Percentiles rank a stretch among this genome's conserved stretches.
These are phyloP conservation scores for Ganoderma lingzhi DNA, from an alignment of 1,284 basidiomycete species.

Conservation along the genomic window DNA sequence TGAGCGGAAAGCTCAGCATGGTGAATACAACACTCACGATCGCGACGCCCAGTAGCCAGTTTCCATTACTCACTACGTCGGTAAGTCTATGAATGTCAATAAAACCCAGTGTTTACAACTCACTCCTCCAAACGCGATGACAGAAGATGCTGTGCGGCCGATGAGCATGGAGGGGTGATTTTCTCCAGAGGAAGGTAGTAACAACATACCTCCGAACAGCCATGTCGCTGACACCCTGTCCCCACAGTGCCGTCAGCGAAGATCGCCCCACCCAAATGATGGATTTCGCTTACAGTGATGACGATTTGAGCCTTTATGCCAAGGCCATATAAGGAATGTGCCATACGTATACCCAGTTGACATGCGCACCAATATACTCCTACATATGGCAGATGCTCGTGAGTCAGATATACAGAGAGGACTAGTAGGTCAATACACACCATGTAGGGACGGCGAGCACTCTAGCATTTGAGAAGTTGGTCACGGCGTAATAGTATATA, in stretches of 20 bases:
- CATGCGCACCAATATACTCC: conserved; percentile 30
- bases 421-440: conserved; percentile 8
- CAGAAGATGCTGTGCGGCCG: conserved; percentile 26
- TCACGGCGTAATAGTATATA: conserved; percentile 31
- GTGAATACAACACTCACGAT: conserved; percentile 19
- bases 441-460: conserved; percentile 25
- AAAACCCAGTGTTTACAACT: not conserved
- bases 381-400: not conserved
- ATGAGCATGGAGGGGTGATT: not conserved
- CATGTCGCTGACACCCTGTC: conserved; percentile 32
- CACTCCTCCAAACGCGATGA: conserved; percentile 32
- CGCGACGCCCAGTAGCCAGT: conserved; percentile 19
- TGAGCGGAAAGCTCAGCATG: not conserved
- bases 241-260: not conserved
- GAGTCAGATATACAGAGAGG: not conserved
- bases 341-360: not conserved
- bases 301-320: conserved; percentile 21
- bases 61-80: conserved; percentile 25
- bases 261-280: not conserved
- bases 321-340: not conserved
- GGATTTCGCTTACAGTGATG: conserved; percentile 22
- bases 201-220: conserved; percentile 25
- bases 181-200: not conserved
- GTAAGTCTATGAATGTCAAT: not conserved
- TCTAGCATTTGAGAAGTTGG: conserved; percentile 24